Percentiles rank a stretch among this genome's conserved stretches.
Conservation (phyloP, 2,329 filamentous ascomycete species). For the Epichloe scottii region DNA sequence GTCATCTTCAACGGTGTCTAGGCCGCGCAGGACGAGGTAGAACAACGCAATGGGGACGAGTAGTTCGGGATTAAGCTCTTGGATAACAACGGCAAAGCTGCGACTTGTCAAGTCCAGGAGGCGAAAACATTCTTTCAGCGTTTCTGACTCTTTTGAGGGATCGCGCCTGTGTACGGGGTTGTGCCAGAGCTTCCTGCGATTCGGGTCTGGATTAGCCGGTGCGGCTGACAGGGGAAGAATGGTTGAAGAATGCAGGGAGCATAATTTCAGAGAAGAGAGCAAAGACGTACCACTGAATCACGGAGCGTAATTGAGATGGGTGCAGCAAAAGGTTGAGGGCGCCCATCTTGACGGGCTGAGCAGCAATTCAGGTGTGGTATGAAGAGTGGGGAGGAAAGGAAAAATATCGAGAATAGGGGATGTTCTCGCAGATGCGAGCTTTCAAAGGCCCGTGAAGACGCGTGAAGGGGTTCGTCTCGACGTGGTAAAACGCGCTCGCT, state of each 20-base stretch:
- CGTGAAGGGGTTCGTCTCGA: not conserved
- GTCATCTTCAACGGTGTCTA: constrained; percentile 98
- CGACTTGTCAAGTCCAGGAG: constrained; percentile 81
- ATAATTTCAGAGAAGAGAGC: not conserved
- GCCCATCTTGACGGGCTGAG: constrained; percentile 35
- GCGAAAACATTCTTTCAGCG: constrained; percentile 72
- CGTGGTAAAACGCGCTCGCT: not conserved
- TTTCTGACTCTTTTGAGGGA: constrained; percentile 57
- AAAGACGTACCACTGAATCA: constrained; percentile 68
- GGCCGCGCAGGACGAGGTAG: constrained; percentile 80
- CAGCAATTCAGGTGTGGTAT: not conserved
- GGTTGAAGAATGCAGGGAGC: not conserved
- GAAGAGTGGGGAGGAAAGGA: not conserved
- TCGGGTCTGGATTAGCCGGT: not conserved
- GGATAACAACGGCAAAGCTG: constrained; percentile 85
- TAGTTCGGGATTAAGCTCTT: constrained; percentile 90
- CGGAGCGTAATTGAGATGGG: constrained; percentile 64
- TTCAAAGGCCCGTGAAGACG: not conserved
- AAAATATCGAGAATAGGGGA: not conserved
- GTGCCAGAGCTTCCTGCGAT: constrained; percentile 83
- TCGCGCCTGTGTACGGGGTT: constrained; percentile 82
- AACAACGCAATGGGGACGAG: constrained; percentile 82
- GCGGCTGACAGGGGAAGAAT: not conserved
- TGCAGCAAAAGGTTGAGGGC: constrained; percentile 63
- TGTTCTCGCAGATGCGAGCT: not conserved